Percentiles rank a stretch among this genome's conserved stretches.
These are phyloP conservation scores for Pseudocercospora fuligena DNA, from an alignment of 2,329 filamentous ascomycete genomes.

Conservation along the genomic window DNA sequence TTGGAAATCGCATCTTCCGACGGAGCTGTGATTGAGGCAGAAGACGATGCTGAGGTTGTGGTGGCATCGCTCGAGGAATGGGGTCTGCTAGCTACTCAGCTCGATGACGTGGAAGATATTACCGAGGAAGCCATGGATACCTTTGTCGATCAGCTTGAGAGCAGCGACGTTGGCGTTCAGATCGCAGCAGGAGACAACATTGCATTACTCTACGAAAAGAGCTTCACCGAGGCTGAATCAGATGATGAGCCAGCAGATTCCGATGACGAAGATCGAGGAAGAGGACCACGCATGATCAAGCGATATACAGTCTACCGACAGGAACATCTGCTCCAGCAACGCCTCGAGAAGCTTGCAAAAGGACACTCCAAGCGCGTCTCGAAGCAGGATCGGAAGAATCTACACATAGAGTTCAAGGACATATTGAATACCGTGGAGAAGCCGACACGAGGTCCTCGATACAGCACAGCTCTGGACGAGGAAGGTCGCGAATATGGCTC, in stretches of 20 bases:
- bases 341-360: slow-evolving; percentile 63
- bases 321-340: slow-evolving; percentile 63
- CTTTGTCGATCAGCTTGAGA: slow-evolving; percentile 84
- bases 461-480: slow-evolving; percentile 66
- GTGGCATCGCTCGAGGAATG: slow-evolving; percentile 76
- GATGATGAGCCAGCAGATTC: slow-evolving; percentile 54
- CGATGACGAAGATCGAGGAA: slow-evolving; percentile 53
- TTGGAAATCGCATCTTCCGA: slow-evolving; percentile 81
- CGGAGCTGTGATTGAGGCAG: slow-evolving; percentile 71
- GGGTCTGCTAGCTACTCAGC: slow-evolving; percentile 77
- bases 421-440: slow-evolving; percentile 70
- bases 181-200: slow-evolving; percentile 80
- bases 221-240: slow-evolving; percentile 62
- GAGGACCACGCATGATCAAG: slow-evolving; percentile 56
- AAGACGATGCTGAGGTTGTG: slow-evolving; percentile 73
- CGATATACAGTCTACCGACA: slow-evolving; percentile 71
- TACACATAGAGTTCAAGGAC: slow-evolving; percentile 70
- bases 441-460: slow-evolving; percentile 68
- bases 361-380: slow-evolving; percentile 65
- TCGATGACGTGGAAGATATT: slow-evolving; percentile 73
- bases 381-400: slow-evolving; percentile 68
- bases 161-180: slow-evolving; percentile 72
- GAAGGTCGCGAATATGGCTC: slow-evolving; percentile 66
- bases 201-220: slow-evolving; percentile 80
- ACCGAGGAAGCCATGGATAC: slow-evolving; percentile 76